These are phyloP conservation scores for Chaetomium sp. DNA, from an alignment of 2,329 filamentous ascomycete genomes.

Conservation along the genomic window DNA sequence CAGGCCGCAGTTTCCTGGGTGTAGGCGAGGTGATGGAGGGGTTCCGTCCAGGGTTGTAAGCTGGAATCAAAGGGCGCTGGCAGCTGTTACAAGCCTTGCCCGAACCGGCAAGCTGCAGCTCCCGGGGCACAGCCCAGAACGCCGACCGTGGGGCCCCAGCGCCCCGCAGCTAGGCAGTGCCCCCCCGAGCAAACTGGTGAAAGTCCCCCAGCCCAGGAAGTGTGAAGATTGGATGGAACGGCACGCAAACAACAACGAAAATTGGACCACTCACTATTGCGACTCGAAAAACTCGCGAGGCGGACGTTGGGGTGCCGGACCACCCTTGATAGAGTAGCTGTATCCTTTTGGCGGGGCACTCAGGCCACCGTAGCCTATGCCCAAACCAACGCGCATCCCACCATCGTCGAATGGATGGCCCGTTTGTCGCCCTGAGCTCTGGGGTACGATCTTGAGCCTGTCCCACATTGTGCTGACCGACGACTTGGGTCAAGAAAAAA, in stretches of 20 bases:
- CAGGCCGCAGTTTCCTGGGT: conserved; percentile 2
- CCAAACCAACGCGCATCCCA: conserved; percentile 30
- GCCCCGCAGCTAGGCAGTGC: conserved; percentile 17
- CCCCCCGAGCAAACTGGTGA: neutral
- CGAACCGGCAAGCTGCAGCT: conserved; percentile 25
- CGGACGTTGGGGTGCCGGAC: conserved; percentile 40
- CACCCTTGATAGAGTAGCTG: conserved; percentile 44
- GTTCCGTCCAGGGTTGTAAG: neutral
- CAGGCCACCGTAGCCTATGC: conserved; percentile 27
- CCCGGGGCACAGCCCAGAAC: conserved; percentile 18
- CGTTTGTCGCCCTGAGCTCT: conserved; percentile 9
- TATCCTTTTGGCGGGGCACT: conserved; percentile 36
- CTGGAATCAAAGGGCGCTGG: neutral
- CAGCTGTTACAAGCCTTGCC: conserved; percentile 20
- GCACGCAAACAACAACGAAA: conserved; percentile 3
- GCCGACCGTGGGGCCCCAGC: neutral
- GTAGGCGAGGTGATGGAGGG: conserved; percentile 14
- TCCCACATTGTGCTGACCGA: conserved; percentile 41
- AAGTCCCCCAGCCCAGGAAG: neutral
- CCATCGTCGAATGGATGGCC: conserved; percentile 27
- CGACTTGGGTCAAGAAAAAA: neutral
- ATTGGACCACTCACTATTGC: conserved; percentile 33
- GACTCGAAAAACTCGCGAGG: conserved; percentile 39
- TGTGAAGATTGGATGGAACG: conserved; percentile 21
- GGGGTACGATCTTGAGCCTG: conserved; percentile 38